These are phyloP conservation scores for Backusella tuberculispora DNA, from an alignment of 192 early-diverging fungal species.

Conservation along the genomic window DNA sequence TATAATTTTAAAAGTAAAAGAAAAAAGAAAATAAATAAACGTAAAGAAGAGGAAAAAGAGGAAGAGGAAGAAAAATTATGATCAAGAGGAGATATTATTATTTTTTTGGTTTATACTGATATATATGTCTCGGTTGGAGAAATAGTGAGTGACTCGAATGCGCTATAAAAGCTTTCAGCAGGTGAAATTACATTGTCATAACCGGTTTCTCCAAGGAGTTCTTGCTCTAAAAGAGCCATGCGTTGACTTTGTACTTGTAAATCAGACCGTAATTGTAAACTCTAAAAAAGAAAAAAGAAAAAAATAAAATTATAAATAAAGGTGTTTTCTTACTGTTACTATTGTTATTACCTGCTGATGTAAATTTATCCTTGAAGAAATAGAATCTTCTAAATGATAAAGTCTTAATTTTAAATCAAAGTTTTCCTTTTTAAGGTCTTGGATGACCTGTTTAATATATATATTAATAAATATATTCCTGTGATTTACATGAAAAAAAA, in stretches of 20 bases:
- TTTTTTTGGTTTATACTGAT: background rate
- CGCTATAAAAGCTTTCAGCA: background rate
- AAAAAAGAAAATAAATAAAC: too few species aligned
- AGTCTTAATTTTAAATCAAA: slow-evolving; percentile 29
- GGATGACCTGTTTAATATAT: background rate
- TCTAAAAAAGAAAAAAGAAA: background rate
- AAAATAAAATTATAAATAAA: background rate
- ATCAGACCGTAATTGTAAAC: background rate
- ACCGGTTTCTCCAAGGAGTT: background rate
- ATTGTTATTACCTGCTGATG: background rate
- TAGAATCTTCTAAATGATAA: slow-evolving; percentile 21
- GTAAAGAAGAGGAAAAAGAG: too few species aligned
- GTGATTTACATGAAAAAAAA: background rate
- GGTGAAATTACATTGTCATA: background rate
- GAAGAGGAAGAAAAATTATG: background rate
- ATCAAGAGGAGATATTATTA: background rate
- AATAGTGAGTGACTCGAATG: background rate
- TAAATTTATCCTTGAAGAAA: background rate
- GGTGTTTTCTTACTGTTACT: background rate
- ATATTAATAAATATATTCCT: background rate
- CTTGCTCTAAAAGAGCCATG: background rate
- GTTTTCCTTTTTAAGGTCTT: slow-evolving; percentile 28
- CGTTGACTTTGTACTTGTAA: slow-evolving; percentile 1
- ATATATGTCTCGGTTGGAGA: background rate
- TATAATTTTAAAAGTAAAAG: too few species aligned